phyloP scores from a whole-genome alignment of 768 basidiomycete species.

The Paxillus ammoniavirescens region DNA sequence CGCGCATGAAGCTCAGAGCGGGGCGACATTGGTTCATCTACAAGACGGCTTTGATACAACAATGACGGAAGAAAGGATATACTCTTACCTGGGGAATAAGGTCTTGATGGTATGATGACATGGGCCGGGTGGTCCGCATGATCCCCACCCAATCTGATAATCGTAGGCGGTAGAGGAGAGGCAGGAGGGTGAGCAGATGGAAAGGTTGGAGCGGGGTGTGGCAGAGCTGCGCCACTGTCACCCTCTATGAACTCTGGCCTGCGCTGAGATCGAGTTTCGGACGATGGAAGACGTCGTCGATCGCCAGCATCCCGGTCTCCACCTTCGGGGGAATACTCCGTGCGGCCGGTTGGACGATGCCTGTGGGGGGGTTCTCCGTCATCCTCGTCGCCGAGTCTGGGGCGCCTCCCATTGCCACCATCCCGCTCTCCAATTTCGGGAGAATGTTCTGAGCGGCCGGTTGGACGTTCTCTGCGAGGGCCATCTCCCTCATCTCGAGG shows the following conservation, averaged over 20 bases:
- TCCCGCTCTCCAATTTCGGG: constrained; percentile 6
- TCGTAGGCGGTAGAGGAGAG: constrained; percentile 27
- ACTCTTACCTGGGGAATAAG: constrained; percentile 15
- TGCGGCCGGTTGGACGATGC: constrained; percentile 17
- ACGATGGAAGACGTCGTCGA: constrained; percentile 5
- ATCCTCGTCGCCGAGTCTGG: neutral
- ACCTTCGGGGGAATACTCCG: constrained; percentile 4
- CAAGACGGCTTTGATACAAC: constrained; percentile 5
- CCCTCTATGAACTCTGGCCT: constrained; percentile 13
- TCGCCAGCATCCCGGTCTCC: constrained; percentile 16
- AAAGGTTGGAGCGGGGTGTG: constrained; percentile 1
- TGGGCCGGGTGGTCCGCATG: neutral
- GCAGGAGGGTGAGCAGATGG: constrained; percentile 4
- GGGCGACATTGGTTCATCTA: constrained; percentile 19
- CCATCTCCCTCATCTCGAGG: neutral
- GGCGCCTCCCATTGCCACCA: neutral
- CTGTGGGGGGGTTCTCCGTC: neutral
- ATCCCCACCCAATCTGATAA: constrained; percentile 27
- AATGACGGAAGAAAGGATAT: neutral
- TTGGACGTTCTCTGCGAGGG: constrained; percentile 2
- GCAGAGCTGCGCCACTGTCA: neutral
- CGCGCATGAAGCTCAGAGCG: constrained; percentile 3
- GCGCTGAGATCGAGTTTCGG: constrained; percentile 6
- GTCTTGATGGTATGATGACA: constrained; percentile 3
- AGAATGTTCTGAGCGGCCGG: constrained; percentile 9